Evolutionary conservation across 805 yeast genomes (phyloP), one percentile per base, ranked within the genome.

Genomic region (Candida ulmi): DNA sequence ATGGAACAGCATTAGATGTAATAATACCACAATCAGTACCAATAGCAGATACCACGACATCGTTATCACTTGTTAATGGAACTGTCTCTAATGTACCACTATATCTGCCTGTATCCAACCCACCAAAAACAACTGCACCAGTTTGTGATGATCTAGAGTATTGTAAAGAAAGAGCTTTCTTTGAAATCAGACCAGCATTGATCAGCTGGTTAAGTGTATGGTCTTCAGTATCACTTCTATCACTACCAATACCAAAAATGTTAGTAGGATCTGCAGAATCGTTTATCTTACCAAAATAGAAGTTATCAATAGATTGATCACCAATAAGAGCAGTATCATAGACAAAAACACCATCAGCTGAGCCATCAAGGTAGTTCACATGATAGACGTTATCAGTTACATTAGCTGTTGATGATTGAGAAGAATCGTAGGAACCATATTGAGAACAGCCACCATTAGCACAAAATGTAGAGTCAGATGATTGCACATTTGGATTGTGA

Each of bases 61-160:
- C n/a, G 12, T 8, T 28, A 26, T 17, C 23, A 4, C n/a, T 11
- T 2, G 24, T 7, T 5, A 40, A n/a, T 8, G 52, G 46, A 13
- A 48, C 38, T 5, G 19, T 40, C 11, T 42, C 47, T 29, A 51
- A 25, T 1, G 41, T 30, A 1, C 50, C 54, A 2, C 43, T 16
- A 30, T 44, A 46, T 29, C 45, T 44, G 9, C 43, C 27, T 8
- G 23, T n/a, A 34, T 52, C 52, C 9, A 52, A 8, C 24, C 55
- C 57, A 37, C 55, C 57, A 40, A 52, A 41, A 8, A 52, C 30
- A 15, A 52, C 21, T 6, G 40, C 43, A 29, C 54, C 57, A 3
- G 29, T 27, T 5, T 30, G n/a, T 0, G 37, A 16, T 3, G 17
- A 35, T n/a, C 34, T 6, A n/a, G 38, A 41, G 16, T 33, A 18